A percentile compares a stretch with the other conserved stretches of the same genome.
These are phyloP conservation scores for Podaxis rugospora DNA, from an alignment of 768 basidiomycete genomes.

Conservation along the genomic window DNA sequence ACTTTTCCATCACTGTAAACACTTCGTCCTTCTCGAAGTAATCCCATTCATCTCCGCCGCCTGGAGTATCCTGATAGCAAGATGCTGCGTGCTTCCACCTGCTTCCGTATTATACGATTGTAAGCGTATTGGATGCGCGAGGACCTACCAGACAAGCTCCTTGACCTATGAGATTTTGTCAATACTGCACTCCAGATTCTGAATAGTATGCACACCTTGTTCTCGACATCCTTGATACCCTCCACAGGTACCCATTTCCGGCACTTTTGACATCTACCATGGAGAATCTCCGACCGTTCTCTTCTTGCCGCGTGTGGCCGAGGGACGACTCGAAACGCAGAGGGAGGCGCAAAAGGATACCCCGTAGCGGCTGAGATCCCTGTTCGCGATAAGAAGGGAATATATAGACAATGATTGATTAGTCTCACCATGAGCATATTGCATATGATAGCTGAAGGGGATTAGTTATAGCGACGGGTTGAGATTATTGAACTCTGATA, in stretches of 20 bases:
- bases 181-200: not conserved
- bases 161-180: conserved; percentile 41
- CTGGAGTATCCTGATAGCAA: conserved; percentile 59
- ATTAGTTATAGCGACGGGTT: not conserved
- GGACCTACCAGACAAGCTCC: conserved; percentile 71
- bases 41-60: conserved; percentile 50
- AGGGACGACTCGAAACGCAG: conserved; percentile 46
- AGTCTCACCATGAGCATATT: conserved; percentile 66
- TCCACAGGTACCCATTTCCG: conserved; percentile 67
- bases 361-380: conserved; percentile 69
- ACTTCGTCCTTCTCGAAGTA: conserved; percentile 53
- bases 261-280: conserved; percentile 81
- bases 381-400: conserved; percentile 20
- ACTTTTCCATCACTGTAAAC: conserved; percentile 16
- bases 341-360: conserved; percentile 74
- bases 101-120: not conserved
- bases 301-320: conserved; percentile 50
- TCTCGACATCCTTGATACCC: conserved; percentile 68
- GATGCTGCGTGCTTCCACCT: conserved; percentile 85
- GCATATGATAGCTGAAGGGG: conserved; percentile 71
- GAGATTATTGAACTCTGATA: not conserved
- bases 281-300: conserved; percentile 53
- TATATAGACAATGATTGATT: not conserved
- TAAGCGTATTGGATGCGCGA: not conserved
- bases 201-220: conserved; percentile 47